Base-by-base conservation (phyloP, 1,284 basidiomycete species). In the Rhodotorula glutinis region DNA sequence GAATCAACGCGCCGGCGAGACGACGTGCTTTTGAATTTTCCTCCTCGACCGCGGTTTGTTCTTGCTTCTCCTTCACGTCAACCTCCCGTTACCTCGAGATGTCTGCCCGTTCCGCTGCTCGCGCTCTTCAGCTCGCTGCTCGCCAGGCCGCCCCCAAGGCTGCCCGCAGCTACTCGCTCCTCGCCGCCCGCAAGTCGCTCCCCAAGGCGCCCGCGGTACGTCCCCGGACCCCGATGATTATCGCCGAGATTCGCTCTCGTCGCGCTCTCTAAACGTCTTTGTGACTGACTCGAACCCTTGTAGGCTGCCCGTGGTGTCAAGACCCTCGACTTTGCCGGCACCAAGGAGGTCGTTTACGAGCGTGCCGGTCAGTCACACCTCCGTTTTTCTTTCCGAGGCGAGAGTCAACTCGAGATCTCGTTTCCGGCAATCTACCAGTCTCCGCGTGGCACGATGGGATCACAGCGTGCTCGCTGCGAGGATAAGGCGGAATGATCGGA, bases 281-380 rank as follows among this genome's bases (percentile, higher is more conserved):
- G 8, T 11, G 17, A 51, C 16, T 43, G 44, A n/a, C 49, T 13
- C 17, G 4, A 11, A 0, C 19, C 13, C 17, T 3, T 2, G 27
- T 53, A 66, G 66, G 62, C 55, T 23, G 49, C 59, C 53, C 71
- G 75, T 38, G 94, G 95, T 73, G 80, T 98, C 78, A 97, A 98
- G 85, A 96, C 94, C 67, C 89, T 98, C 77, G 90, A 98, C 85
- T 98, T 98, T 82, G 92, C 95, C 74, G 93, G 94, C 75, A 89
- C 89, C 72, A 87, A 95, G 59, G 95, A 98, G 83, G 86, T 86
- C 75, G 93, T 98, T 65, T 98, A 97, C 81, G 95, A 98, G 85
- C 70, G 69, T 14, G 51, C 69, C 29, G 67, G 70, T 69, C 38
- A 52, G 70, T 57, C 33, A 38, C 33, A 38, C 33, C 33, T 38